A percentile compares a stretch with the other conserved stretches of the same genome.
phyloP scores from a whole-genome alignment of 1,284 basidiomycete genomes.

The Lentinula novae-zelandiae region DNA sequence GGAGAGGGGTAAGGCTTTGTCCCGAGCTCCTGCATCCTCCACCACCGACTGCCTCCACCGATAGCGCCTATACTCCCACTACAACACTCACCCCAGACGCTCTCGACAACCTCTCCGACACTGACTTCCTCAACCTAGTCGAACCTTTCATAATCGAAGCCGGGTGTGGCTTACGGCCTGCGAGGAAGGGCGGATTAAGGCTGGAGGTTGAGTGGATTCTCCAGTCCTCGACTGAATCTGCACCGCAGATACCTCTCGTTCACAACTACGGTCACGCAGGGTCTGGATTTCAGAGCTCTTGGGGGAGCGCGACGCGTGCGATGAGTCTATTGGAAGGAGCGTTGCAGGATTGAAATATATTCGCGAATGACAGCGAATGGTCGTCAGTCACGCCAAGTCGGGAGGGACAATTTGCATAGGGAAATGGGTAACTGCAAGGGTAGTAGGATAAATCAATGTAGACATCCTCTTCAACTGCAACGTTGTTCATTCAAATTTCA shows the following conservation, averaged over 20 bases:
- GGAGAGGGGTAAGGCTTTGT: slow-evolving; percentile 43
- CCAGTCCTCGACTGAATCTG: slow-evolving; percentile 15
- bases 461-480: no score
- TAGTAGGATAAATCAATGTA: no score
- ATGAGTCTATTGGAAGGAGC: slow-evolving; percentile 51
- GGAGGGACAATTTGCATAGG: no score
- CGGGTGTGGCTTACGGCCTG: slow-evolving; percentile 73
- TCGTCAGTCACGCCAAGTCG: not conserved
- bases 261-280: slow-evolving; percentile 70
- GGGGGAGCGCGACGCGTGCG: slow-evolving; percentile 63
- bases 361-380: not conserved
- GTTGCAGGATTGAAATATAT: slow-evolving; percentile 14
- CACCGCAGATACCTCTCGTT: slow-evolving; percentile 34
- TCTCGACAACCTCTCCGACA: not conserved
- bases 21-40: slow-evolving; percentile 47
- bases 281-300: slow-evolving; percentile 69
- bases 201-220: slow-evolving; percentile 55
- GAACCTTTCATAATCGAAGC: slow-evolving; percentile 60
- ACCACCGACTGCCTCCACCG: no score
- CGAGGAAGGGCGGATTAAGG: slow-evolving; percentile 62
- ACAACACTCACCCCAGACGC: not conserved
- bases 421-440: no score
- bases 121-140: slow-evolving; percentile 22
- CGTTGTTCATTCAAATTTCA: no score
- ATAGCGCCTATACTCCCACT: not conserved